Evolutionary conservation across 495 filamentous ascomycete genomes (phyloP).

Genomic region (Delitschia confertaspora): DNA sequence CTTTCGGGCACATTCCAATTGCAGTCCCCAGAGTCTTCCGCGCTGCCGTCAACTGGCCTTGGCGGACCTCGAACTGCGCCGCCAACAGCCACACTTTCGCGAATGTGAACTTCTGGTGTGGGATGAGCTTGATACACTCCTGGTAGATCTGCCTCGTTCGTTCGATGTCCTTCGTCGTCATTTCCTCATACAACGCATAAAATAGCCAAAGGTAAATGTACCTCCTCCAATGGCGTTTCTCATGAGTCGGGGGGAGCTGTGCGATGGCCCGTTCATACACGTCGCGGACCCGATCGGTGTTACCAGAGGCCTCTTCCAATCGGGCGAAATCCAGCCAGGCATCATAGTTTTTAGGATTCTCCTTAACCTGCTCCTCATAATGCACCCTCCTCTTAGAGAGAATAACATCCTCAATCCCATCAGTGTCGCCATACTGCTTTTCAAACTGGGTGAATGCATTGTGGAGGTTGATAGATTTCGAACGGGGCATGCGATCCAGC

Average conservation of each 20-base stretch:
- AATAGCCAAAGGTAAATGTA: constrained; percentile 98
- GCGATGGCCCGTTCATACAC: constrained; percentile 95
- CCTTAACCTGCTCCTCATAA: constrained; percentile 87
- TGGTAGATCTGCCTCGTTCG: constrained; percentile 86
- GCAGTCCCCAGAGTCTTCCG: constrained; percentile 82
- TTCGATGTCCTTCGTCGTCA: constrained; percentile 65
- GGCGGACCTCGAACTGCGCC: constrained; percentile 87
- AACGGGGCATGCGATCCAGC: constrained; percentile 80
- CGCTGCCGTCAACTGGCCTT: constrained; percentile 66
- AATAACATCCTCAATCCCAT: constrained; percentile 93
- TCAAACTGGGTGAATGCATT: constrained; percentile 94
- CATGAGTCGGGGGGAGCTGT: constrained; percentile 88
- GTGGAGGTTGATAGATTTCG: constrained; percentile 75
- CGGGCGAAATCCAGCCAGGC: constrained; percentile 93
- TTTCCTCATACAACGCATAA: constrained; percentile 92
- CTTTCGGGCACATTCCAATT: constrained; percentile 91
- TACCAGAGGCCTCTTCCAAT: constrained; percentile 74
- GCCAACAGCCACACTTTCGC: constrained; percentile 92
- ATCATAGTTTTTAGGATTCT: constrained; percentile 91
- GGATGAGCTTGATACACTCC: constrained; percentile 77
- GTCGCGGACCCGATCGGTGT: constrained; percentile 74
- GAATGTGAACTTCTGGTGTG: constrained; percentile 96
- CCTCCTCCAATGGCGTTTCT: constrained; percentile 93
- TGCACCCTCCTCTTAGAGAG: constrained; percentile 87
- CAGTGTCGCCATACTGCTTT: constrained; percentile 91